A percentile compares a stretch with the other conserved stretches of the same genome.
Conservation (phyloP, 208 protist genomes). For the Porcisia deanei region DNA sequence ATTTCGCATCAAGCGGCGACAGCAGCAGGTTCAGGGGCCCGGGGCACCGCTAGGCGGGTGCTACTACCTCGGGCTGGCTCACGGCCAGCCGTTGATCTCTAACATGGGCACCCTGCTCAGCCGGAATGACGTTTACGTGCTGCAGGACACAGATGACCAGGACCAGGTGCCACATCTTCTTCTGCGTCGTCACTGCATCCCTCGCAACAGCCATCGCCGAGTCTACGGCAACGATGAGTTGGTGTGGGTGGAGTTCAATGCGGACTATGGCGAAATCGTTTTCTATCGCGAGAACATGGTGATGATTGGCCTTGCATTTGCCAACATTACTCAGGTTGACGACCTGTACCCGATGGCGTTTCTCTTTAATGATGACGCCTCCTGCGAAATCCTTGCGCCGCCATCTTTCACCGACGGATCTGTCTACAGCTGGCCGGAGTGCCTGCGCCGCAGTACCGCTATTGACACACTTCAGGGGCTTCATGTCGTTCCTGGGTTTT, state of each 20-base stretch:
- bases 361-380: slow-evolving; percentile 89
- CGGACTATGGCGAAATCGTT: slow-evolving; percentile 80
- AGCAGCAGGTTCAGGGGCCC: slow-evolving; percentile 57
- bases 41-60: slow-evolving; percentile 83
- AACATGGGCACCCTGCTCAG: slow-evolving; percentile 78
- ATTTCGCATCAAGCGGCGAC: slow-evolving; percentile 75
- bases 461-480: slow-evolving; percentile 80
- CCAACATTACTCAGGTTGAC: slow-evolving; percentile 68
- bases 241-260: slow-evolving; percentile 91
- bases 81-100: slow-evolving; percentile 64
- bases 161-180: slow-evolving; percentile 85
- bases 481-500: slow-evolving; percentile 69
- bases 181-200: slow-evolving; percentile 68
- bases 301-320: slow-evolving; percentile 86
- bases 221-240: slow-evolving; percentile 86
- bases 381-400: slow-evolving; percentile 77
- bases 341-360: slow-evolving; percentile 88
- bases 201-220: slow-evolving; percentile 68
- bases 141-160: slow-evolving; percentile 89
- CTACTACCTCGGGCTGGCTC: slow-evolving; percentile 87
- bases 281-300: slow-evolving; percentile 89
- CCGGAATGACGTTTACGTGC: slow-evolving; percentile 77
- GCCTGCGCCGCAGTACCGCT: slow-evolving; percentile 67
- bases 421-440: slow-evolving; percentile 50
- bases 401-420: slow-evolving; percentile 55